Evolutionary conservation across 176 grass and related monocot genomes (phyloP).

Genomic region (Juncus effusus): DNA sequence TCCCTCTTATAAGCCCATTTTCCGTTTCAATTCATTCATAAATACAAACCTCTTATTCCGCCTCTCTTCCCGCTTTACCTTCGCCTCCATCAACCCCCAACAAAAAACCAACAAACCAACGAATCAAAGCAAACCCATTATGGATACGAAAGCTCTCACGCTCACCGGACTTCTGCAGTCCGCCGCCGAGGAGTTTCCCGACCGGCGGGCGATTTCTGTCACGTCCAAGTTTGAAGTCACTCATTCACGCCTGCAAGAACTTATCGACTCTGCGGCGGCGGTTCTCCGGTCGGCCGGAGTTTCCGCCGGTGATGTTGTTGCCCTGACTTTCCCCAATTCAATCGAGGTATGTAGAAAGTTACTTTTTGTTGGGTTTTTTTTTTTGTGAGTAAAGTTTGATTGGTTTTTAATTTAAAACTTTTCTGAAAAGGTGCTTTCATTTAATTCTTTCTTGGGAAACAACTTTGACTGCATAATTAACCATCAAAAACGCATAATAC

Average conservation of each 20-base stretch:
- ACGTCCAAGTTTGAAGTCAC: constrained; percentile 43
- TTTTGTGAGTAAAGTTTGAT: no score
- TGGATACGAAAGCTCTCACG: constrained; percentile 1
- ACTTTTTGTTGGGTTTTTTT: background rate
- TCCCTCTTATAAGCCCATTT: no score
- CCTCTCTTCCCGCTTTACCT: no score
- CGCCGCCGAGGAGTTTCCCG: constrained; percentile 40
- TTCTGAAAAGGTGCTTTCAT: background rate
- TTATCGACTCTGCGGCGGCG: constrained; percentile 53
- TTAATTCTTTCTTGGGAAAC: background rate
- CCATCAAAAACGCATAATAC: background rate
- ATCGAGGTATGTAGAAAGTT: constrained; percentile 35
- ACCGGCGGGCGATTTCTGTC: constrained; percentile 45
- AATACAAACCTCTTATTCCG: no score
- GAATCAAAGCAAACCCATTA: no score
- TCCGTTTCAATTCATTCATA: no score
- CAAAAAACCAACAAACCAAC: no score
- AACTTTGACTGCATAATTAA: background rate
- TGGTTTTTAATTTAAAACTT: background rate
- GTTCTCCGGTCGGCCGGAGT: constrained; percentile 31
- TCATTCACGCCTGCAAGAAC: constrained; percentile 53
- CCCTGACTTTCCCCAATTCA: constrained; percentile 80
- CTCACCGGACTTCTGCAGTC: constrained; percentile 46
- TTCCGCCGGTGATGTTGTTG: constrained; percentile 52
- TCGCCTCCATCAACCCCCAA: no score